Percentiles rank a stretch among this genome's conserved stretches.
Conservation (phyloP, 192 early-diverging fungal genomes). For the Funneliformis geosporum region DNA sequence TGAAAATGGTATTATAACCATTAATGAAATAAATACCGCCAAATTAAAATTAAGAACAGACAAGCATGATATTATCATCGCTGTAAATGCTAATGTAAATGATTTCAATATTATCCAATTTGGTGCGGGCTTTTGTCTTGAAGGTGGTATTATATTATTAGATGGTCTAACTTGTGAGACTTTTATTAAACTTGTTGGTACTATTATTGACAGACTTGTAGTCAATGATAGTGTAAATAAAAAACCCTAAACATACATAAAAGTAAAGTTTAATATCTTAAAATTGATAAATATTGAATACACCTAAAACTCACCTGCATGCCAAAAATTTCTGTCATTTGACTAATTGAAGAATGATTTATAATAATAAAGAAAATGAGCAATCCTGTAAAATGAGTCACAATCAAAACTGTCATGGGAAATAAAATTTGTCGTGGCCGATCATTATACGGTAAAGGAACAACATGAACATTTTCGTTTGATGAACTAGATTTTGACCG, state of each 20-base stretch:
- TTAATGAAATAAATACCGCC: slow-evolving; percentile 57
- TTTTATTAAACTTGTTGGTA: slow-evolving; percentile 34
- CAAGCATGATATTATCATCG: slow-evolving; percentile 61
- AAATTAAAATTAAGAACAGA: slow-evolving; percentile 76
- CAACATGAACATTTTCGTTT: not conserved
- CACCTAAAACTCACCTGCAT: slow-evolving; percentile 3
- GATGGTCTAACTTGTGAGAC: slow-evolving; percentile 24
- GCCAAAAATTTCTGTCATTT: slow-evolving; percentile 7
- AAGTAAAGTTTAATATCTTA: no score
- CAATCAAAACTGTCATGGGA: slow-evolving; percentile 36
- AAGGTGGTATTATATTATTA: slow-evolving; percentile 34
- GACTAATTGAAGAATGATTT: slow-evolving; percentile 10
- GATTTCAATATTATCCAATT: slow-evolving; percentile 62
- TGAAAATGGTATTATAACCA: slow-evolving; percentile 63
- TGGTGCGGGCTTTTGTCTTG: slow-evolving; percentile 49
- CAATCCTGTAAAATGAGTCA: slow-evolving; percentile 38
- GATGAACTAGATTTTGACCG: slow-evolving; percentile 8
- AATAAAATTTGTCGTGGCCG: slow-evolving; percentile 31
- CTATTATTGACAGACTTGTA: slow-evolving; percentile 34
- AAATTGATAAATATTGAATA: not conserved
- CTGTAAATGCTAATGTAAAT: slow-evolving; percentile 53
- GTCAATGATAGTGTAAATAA: slow-evolving; percentile 18
- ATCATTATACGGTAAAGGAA: slow-evolving; percentile 36
- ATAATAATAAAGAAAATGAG: slow-evolving; percentile 37
- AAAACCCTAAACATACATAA: slow-evolving; percentile 23